Percentiles rank a stretch among this genome's conserved stretches.
These are phyloP conservation scores for Spergularia marina DNA, from an alignment of 148 eudicot species.

Conservation along the genomic window DNA sequence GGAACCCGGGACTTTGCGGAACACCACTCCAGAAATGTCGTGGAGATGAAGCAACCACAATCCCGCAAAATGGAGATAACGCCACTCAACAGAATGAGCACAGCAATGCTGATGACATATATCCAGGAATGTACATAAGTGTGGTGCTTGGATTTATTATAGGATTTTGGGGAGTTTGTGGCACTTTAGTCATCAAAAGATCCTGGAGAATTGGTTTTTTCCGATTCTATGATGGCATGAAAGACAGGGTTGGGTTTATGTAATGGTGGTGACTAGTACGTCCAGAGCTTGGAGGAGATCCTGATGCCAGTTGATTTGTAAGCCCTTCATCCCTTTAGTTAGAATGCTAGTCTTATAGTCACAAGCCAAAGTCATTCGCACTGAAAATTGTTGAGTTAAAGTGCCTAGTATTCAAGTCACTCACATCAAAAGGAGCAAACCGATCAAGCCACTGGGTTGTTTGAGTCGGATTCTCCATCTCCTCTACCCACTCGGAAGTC, in stretches of 20 bases:
- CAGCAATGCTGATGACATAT: background rate
- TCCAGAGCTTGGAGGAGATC: slow-evolving; percentile 4
- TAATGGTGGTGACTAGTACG: background rate
- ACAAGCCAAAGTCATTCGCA: slow-evolving; percentile 68
- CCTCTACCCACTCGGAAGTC: slow-evolving; percentile 99
- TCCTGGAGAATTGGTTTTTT: slow-evolving; percentile 27
- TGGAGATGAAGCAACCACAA: background rate
- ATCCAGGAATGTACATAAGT: slow-evolving; percentile 22
- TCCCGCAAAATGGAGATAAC: background rate
- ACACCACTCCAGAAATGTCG: background rate
- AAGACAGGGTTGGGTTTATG: slow-evolving; percentile 5
- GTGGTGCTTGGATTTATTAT: slow-evolving; percentile 19
- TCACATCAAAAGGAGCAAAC: slow-evolving; percentile 79
- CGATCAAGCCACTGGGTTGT: slow-evolving; percentile 90
- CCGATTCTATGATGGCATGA: slow-evolving; percentile 9
- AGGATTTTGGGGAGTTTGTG: slow-evolving; percentile 29
- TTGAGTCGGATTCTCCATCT: slow-evolving; percentile 66
- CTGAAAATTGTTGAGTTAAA: slow-evolving; percentile 66
- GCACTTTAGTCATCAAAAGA: slow-evolving; percentile 13
- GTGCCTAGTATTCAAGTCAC: slow-evolving; percentile 88
- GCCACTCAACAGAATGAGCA: background rate
- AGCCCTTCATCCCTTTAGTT: too few relatives aligned
- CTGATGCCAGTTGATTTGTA: background rate
- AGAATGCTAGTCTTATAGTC: slow-evolving; percentile 24
- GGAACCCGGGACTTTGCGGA: slow-evolving; percentile 18